Conservation (phyloP, 352 stramenopile genomes). For the Phytopythium boreale region DNA sequence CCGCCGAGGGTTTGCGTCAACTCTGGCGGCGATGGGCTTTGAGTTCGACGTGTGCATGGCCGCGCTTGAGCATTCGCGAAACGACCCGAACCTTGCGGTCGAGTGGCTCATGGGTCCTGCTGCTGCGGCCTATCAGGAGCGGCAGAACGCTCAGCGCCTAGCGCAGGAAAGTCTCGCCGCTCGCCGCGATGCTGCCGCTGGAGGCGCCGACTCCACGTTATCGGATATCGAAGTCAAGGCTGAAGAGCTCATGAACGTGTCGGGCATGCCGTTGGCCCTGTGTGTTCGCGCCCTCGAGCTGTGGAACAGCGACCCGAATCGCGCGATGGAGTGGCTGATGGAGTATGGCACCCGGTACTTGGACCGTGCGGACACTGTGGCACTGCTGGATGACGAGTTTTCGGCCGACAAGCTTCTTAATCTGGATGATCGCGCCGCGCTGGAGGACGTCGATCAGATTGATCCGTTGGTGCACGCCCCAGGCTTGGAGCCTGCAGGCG, state of each 20-base stretch:
- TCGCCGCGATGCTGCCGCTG: constrained; percentile 16
- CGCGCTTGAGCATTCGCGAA: constrained; percentile 71
- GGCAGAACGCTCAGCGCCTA: constrained; percentile 54
- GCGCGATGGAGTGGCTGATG: constrained; percentile 88
- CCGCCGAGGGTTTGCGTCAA: constrained; percentile 76
- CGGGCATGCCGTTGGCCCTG: constrained; percentile 65
- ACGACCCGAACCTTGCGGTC: constrained; percentile 82
- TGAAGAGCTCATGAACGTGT: constrained; percentile 71
- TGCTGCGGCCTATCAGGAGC: constrained; percentile 72
- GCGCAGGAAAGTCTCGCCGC: constrained; percentile 40
- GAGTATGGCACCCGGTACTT: constrained; percentile 67
- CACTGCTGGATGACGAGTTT: constrained; percentile 47
- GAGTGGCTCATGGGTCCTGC: constrained; percentile 85
- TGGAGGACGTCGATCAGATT: constrained; percentile 77
- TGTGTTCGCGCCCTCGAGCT: constrained; percentile 70
- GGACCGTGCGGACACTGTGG: constrained; percentile 45
- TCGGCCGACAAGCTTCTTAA: constrained; percentile 37
- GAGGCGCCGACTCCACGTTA: constrained; percentile 15
- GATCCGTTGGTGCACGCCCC: constrained; percentile 49
- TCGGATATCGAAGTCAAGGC: constrained; percentile 53
- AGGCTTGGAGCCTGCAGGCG: constrained; percentile 1
- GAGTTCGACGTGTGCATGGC: constrained; percentile 88
- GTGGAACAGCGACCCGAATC: constrained; percentile 76
- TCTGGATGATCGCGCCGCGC: constrained; percentile 54
- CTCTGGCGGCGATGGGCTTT: constrained; percentile 83